Percentiles rank a stretch among this genome's conserved stretches.
These are phyloP conservation scores for Polytrichum commune DNA, from an alignment of 225 moss, liverwort and hornwort genomes.

Conservation along the genomic window DNA sequence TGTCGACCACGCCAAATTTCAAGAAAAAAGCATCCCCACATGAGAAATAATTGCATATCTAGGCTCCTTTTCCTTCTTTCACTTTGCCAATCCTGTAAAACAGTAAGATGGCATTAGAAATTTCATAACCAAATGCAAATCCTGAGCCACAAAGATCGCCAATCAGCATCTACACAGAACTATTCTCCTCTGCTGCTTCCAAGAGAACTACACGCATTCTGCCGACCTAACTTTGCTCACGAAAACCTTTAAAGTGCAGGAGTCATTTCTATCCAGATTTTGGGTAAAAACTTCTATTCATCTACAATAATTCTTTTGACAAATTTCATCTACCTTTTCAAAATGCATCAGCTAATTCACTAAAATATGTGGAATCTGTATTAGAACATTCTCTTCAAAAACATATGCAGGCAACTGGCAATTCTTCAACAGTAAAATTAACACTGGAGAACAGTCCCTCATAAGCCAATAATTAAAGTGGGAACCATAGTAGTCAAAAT, in stretches of 20 bases:
- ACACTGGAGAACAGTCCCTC: not conserved
- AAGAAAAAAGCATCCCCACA: no score
- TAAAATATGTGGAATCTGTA: no score
- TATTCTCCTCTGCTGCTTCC: not conserved
- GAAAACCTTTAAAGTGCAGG: no score
- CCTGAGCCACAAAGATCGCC: not conserved
- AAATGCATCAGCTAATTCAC: no score
- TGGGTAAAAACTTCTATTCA: no score
- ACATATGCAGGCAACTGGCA: not conserved
- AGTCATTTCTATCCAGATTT: no score
- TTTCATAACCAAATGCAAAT: slow-evolving; percentile 7
- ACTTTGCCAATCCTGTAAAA: slow-evolving; percentile 50
- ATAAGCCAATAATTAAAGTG: not conserved
- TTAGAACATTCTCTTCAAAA: no score
- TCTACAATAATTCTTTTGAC: no score
- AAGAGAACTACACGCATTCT: not conserved
- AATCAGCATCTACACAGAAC: not conserved
- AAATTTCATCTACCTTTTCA: no score
- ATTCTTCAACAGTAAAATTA: not conserved
- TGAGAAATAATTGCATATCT: slow-evolving; percentile 18
- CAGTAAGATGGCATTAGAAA: slow-evolving; percentile 12
- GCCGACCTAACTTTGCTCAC: not conserved
- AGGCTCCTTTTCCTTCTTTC: slow-evolving; percentile 37
- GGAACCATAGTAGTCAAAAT: not conserved
- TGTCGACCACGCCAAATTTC: no score